phyloP scores from a whole-genome alignment of 1,139 yeast species.

The Suhomyces atakaporum region DNA sequence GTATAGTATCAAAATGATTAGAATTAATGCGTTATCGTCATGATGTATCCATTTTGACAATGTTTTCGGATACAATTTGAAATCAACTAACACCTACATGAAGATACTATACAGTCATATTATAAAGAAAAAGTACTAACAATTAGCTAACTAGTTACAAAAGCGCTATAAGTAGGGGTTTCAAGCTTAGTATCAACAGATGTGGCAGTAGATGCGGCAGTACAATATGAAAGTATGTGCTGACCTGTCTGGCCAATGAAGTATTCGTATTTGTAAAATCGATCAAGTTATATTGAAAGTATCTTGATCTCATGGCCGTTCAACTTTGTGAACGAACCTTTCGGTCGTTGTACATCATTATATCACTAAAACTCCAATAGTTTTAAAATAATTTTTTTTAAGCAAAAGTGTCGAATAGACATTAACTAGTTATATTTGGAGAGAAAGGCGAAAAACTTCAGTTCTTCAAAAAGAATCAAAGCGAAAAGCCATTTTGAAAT shows the following conservation, averaged over 20 bases:
- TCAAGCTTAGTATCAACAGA: background rate
- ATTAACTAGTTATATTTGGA: too few species aligned
- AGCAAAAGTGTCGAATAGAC: too few species aligned
- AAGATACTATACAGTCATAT: slow-evolving; percentile 16
- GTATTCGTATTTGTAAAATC: too few species aligned
- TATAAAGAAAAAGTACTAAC: background rate
- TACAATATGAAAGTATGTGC: too few species aligned
- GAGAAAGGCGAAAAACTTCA: background rate
- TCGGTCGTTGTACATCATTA: too few species aligned
- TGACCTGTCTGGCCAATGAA: too few species aligned
- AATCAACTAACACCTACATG: slow-evolving; percentile 48
- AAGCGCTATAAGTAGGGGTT: background rate
- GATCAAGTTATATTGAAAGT: too few species aligned
- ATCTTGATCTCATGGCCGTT: too few species aligned
- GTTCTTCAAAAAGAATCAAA: background rate
- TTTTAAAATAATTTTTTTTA: too few species aligned
- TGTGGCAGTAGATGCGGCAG: too few species aligned
- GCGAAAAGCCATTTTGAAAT: background rate
- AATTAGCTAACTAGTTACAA: background rate
- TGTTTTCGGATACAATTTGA: slow-evolving; percentile 37
- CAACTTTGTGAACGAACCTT: too few species aligned
- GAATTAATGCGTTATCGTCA: slow-evolving; percentile 46
- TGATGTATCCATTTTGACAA: slow-evolving; percentile 36
- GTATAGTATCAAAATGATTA: slow-evolving; percentile 18
- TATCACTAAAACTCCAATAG: too few species aligned